These are phyloP conservation scores for Sugiyamaella novakii DNA, from an alignment of 1,139 yeast genomes.

Conservation along the genomic window DNA sequence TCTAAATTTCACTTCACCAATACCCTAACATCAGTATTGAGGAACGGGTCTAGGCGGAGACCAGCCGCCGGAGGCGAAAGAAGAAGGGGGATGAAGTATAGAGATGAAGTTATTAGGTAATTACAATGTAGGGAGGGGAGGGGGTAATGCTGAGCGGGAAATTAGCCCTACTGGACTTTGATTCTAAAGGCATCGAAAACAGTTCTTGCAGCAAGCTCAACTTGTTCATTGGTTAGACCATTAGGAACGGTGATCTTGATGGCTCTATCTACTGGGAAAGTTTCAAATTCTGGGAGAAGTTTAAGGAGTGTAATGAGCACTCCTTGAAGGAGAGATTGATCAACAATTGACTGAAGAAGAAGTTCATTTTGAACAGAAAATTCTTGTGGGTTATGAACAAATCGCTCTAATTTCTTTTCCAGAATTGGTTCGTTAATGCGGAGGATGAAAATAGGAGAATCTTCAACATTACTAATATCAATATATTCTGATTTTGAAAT, in stretches of 20 bases:
- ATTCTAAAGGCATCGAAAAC: slow-evolving; percentile 24
- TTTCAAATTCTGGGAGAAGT: slow-evolving; percentile 70
- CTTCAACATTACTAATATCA: slow-evolving; percentile 56
- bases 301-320: slow-evolving; percentile 72
- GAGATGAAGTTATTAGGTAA: slow-evolving; percentile 1
- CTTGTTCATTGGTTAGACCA: slow-evolving; percentile 57
- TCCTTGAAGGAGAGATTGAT: slow-evolving; percentile 52
- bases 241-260: slow-evolving; percentile 62
- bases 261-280: slow-evolving; percentile 70
- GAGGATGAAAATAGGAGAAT: slow-evolving; percentile 60
- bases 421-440: slow-evolving; percentile 29
- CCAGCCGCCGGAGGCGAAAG: no score
- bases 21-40: slow-evolving; percentile 12
- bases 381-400: slow-evolving; percentile 14
- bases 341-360: slow-evolving; percentile 64
- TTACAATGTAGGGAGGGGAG: not conserved
- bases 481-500: slow-evolving; percentile 44
- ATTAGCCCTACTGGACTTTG: no score
- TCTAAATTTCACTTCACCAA: slow-evolving; percentile 10
- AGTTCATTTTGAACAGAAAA: slow-evolving; percentile 51
- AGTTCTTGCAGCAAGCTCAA: slow-evolving; percentile 43
- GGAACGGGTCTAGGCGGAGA: not conserved
- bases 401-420: slow-evolving; percentile 26
- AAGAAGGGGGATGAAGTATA: slow-evolving; percentile 3
- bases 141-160: no score